phyloP scores from a whole-genome alignment of 2,329 filamentous ascomycete species.

The Cladobotryum protrusum region DNA sequence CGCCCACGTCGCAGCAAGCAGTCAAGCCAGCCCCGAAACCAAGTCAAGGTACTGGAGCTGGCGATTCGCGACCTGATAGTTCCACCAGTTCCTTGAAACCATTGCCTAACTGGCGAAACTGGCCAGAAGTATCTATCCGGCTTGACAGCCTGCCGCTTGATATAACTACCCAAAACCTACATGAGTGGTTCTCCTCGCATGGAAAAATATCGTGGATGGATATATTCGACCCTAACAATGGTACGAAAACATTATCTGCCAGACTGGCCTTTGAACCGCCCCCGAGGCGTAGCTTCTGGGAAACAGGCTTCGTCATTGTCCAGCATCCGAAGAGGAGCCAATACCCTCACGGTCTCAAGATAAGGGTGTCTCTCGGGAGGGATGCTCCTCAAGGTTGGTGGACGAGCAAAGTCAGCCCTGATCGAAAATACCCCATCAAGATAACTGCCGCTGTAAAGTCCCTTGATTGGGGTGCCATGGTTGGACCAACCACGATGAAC shows the following conservation, averaged over 20 bases:
- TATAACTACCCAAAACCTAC: constrained; percentile 40
- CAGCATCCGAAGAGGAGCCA: constrained; percentile 15
- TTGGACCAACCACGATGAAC: constrained; percentile 50
- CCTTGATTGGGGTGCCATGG: constrained; percentile 58
- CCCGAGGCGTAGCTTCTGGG: constrained; percentile 47
- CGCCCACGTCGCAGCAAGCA: too few relatives aligned
- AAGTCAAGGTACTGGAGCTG: too few relatives aligned
- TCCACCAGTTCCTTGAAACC: background rate
- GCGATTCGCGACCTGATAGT: background rate
- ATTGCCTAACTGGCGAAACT: constrained; percentile 25
- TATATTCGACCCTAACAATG: constrained; percentile 37
- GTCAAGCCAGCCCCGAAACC: too few relatives aligned
- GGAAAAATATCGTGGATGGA: constrained; percentile 53
- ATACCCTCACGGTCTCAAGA: constrained; percentile 16
- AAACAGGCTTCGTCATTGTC: constrained; percentile 23
- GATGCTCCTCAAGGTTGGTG: constrained; percentile 11
- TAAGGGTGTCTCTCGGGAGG: constrained; percentile 13
- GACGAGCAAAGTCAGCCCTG: constrained; percentile 1
- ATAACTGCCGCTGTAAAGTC: constrained; percentile 38
- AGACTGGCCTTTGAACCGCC: constrained; percentile 53
- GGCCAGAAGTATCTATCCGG: constrained; percentile 27
- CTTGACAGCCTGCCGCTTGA: constrained; percentile 29
- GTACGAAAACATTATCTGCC: constrained; percentile 25
- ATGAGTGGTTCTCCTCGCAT: constrained; percentile 43
- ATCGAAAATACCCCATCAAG: constrained; percentile 23